Conservation (phyloP, 768 basidiomycete species). For the Leccinum subgranulosum region DNA sequence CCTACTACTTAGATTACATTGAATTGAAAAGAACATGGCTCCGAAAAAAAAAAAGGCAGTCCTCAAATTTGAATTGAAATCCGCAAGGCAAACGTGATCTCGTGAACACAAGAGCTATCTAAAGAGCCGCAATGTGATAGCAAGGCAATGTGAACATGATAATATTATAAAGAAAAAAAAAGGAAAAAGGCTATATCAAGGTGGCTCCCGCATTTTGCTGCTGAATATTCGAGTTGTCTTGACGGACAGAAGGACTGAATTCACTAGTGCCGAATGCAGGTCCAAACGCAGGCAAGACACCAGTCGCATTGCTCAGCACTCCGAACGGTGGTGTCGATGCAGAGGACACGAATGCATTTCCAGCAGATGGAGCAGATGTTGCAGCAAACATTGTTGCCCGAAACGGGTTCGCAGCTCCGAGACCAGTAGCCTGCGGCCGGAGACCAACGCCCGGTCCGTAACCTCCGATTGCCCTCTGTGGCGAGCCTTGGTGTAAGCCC, state of each 20-base stretch:
- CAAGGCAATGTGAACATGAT: background rate
- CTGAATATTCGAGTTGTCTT: constrained; percentile 23
- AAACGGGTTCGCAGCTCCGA: constrained; percentile 58
- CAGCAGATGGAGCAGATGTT: constrained; percentile 18
- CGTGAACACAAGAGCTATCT: background rate
- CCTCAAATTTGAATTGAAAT: constrained; percentile 11
- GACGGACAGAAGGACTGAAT: constrained; percentile 22
- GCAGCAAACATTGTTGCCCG: constrained; percentile 57
- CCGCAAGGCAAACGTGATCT: constrained; percentile 1
- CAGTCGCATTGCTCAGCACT: constrained; percentile 13
- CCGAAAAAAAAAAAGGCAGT: constrained; percentile 5
- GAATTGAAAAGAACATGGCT: constrained; percentile 2
- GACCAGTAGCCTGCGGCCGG: constrained; percentile 61
- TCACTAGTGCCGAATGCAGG: constrained; percentile 19
- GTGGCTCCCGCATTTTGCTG: constrained; percentile 46
- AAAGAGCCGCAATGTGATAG: constrained; percentile 2
- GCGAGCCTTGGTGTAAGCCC: constrained; percentile 10
- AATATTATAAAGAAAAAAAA: background rate
- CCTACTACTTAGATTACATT: constrained; percentile 24
- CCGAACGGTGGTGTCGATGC: constrained; percentile 27
- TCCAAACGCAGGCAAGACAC: constrained; percentile 5
- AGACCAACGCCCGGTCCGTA: constrained; percentile 43
- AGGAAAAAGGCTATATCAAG: constrained; percentile 40
- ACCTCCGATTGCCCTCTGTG: constrained; percentile 12
- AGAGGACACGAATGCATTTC: constrained; percentile 16